A percentile compares a stretch with the other conserved stretches of the same genome.
phyloP scores from a whole-genome alignment of 352 stramenopile species.

The Phytophthora hibernalis region DNA sequence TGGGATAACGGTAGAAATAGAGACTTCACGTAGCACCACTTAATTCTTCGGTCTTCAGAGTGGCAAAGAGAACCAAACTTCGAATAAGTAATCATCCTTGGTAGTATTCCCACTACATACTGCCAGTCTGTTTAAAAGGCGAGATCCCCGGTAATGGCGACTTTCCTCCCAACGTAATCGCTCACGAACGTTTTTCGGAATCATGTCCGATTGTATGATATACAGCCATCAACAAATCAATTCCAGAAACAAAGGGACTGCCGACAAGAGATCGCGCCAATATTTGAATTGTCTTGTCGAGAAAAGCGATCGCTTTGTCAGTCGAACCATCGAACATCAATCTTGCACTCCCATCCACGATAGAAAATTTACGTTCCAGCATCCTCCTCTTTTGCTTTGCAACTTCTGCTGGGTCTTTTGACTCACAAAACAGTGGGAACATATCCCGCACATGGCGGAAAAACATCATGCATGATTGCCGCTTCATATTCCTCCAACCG shows the following conservation, averaged over 20 bases:
- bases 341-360: constrained; percentile 6
- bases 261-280: background rate
- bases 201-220: background rate
- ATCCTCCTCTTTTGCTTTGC: background rate
- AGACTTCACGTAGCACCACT: background rate
- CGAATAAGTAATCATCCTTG: background rate
- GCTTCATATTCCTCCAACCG: background rate
- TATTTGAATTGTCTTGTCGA: background rate
- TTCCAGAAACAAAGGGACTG: background rate
- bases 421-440: background rate
- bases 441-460: background rate
- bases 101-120: background rate
- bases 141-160: background rate
- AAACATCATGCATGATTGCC: constrained; percentile 1
- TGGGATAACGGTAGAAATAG: background rate
- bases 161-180: constrained; percentile 2
- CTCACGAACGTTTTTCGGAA: constrained; percentile 5
- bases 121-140: background rate
- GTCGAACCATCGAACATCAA: constrained; percentile 6
- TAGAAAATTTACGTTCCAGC: constrained; percentile 6
- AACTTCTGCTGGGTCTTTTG: background rate
- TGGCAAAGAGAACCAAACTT: constrained; percentile 10
- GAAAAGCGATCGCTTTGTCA: background rate
- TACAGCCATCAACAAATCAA: constrained; percentile 1
- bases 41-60: background rate